Evolutionary conservation across 2,329 filamentous ascomycete genomes (phyloP).

Genomic region (Colletotrichum gloeosporioides): DNA sequence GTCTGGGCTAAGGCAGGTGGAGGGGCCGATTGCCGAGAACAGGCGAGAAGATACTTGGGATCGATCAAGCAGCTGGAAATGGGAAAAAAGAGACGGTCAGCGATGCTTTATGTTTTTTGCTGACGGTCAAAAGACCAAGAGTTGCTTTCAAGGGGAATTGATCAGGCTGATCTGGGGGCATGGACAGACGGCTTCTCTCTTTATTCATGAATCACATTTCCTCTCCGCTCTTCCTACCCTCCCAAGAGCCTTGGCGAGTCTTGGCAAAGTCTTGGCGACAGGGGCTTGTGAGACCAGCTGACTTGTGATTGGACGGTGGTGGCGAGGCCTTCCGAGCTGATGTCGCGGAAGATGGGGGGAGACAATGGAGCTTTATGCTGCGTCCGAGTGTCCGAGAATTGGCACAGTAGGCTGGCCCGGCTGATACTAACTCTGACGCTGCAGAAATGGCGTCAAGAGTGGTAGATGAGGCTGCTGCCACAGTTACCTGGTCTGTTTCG

Average conservation of each 20-base stretch:
- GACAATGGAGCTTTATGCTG: not conserved
- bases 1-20: not conserved
- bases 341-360: slow-evolving; percentile 7
- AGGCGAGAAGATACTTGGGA: slow-evolving; percentile 1
- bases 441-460: accelerated
- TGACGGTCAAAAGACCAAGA: not conserved
- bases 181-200: slow-evolving; percentile 16
- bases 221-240: slow-evolving; percentile 22
- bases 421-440: not conserved
- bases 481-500: not conserved
- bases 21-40: slow-evolving; percentile 12
- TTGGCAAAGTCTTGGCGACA: slow-evolving; percentile 21
- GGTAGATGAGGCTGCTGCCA: not conserved
- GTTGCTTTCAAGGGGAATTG: not conserved
- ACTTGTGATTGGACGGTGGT: slow-evolving; percentile 2
- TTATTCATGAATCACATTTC: slow-evolving; percentile 24
- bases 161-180: slow-evolving; percentile 6
- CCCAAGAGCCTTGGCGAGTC: slow-evolving; percentile 17
- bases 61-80: not conserved
- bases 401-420: not conserved
- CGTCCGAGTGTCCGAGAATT: not conserved
- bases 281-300: slow-evolving; percentile 1
- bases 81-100: slow-evolving; percentile 3
- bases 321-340: slow-evolving; percentile 19
- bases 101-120: slow-evolving; percentile 22